These are phyloP conservation scores for Bruguiera parviflora DNA, from an alignment of 345 rosid genomes.

Conservation along the genomic window DNA sequence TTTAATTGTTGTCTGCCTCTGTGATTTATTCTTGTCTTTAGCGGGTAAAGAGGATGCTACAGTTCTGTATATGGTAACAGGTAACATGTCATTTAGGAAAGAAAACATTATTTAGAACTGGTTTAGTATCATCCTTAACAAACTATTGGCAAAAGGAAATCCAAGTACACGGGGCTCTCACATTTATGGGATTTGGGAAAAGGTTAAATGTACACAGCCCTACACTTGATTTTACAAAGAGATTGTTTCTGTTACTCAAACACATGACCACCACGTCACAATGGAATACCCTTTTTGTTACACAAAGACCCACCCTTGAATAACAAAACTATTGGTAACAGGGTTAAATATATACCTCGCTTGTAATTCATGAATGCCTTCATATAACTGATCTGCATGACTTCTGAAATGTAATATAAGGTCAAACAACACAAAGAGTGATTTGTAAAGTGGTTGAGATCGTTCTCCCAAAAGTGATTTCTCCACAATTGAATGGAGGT, in stretches of 20 bases:
- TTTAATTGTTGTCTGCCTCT: slow-evolving; percentile 33
- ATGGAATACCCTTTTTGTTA: too few species aligned
- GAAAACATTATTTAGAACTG: background rate
- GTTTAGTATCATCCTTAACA: background rate
- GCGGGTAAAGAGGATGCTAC: slow-evolving; percentile 51
- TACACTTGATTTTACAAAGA: too few species aligned
- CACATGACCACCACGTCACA: too few species aligned
- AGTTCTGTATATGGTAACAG: slow-evolving; percentile 35
- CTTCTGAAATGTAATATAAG: slow-evolving; percentile 80
- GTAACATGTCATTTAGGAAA: background rate
- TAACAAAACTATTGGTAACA: background rate
- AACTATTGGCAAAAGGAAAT: slow-evolving; percentile 10
- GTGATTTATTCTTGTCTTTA: slow-evolving; percentile 43
- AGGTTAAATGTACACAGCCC: too few species aligned
- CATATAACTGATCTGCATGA: slow-evolving; percentile 86
- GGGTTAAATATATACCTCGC: slow-evolving; percentile 59
- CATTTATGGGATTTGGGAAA: too few species aligned
- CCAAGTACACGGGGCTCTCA: too few species aligned
- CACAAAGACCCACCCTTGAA: too few species aligned
- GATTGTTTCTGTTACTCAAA: too few species aligned
- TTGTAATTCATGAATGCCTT: slow-evolving; percentile 87
- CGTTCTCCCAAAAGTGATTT: slow-evolving; percentile 93
- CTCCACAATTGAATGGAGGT: slow-evolving; percentile 77
- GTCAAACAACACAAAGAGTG: slow-evolving; percentile 85
- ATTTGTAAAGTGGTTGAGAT: slow-evolving; percentile 68